phyloP scores from a whole-genome alignment of 2,329 filamentous ascomycete species.

The Dryadomyces quercivorus region DNA sequence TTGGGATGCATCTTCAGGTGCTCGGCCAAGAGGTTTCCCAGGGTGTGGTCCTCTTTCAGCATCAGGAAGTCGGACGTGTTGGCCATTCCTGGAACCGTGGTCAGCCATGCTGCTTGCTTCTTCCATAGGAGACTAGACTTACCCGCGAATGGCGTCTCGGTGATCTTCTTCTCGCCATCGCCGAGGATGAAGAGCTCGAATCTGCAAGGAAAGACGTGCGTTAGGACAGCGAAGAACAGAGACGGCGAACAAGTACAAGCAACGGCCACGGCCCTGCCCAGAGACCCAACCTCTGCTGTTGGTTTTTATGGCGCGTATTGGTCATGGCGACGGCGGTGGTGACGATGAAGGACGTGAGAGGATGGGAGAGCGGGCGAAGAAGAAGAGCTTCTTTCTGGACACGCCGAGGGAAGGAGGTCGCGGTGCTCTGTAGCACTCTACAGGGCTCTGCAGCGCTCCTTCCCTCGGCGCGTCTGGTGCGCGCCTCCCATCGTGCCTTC shows the following conservation, averaged over 20 bases:
- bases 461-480: background rate
- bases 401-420: background rate
- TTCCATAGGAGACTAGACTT: slow-evolving; percentile 24
- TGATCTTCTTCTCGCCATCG: slow-evolving; percentile 87
- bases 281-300: slow-evolving; percentile 20
- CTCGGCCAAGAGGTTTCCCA: slow-evolving; percentile 79
- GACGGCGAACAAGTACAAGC: background rate
- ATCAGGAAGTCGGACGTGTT: slow-evolving; percentile 93
- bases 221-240: slow-evolving; percentile 9
- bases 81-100: slow-evolving; percentile 56
- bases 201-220: slow-evolving; percentile 30
- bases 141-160: slow-evolving; percentile 82
- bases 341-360: background rate
- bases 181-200: slow-evolving; percentile 87
- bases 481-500: slow-evolving; percentile 6
- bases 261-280: background rate
- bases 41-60: slow-evolving; percentile 93
- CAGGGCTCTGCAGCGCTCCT: background rate
- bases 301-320: slow-evolving; percentile 28
- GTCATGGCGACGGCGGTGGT: background rate
- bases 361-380: background rate
- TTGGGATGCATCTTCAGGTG: slow-evolving; percentile 76
- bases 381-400: no score
- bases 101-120: background rate
- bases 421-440: background rate